phyloP scores from a whole-genome alignment of 2,329 filamentous ascomycete genomes.

The Microdochium nivale region DNA sequence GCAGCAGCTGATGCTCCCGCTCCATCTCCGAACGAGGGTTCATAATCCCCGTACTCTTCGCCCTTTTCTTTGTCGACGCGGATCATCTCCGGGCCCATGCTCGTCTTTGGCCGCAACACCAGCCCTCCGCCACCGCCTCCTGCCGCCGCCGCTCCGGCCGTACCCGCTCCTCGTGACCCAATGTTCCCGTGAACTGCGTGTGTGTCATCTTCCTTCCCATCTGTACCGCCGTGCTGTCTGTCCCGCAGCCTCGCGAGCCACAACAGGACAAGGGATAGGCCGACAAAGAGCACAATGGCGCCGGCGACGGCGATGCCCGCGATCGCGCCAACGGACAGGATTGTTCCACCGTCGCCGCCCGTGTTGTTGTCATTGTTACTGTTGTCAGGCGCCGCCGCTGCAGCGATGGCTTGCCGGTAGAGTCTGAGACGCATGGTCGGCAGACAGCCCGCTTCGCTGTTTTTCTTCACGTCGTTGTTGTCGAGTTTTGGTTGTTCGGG shows the following conservation, averaged over 20 bases:
- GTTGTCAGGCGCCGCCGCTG: too few species aligned
- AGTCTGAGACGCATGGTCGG: background rate
- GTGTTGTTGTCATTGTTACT: too few species aligned
- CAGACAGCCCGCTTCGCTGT: too few species aligned
- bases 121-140: too few species aligned
- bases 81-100: background rate
- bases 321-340: conserved; percentile 22
- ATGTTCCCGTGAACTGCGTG: too few species aligned
- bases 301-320: conserved; percentile 39
- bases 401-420: background rate
- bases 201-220: too few species aligned
- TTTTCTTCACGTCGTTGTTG: too few species aligned
- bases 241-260: conserved; percentile 24
- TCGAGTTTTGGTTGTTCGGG: background rate
- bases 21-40: background rate
- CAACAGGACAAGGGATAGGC: conserved; percentile 32
- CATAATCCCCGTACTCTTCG: background rate
- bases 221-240: conserved; percentile 9
- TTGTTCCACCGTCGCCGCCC: background rate
- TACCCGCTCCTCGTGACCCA: too few species aligned
- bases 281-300: conserved; percentile 34
- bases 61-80: background rate
- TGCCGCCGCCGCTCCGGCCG: too few species aligned
- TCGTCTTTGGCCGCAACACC: background rate
- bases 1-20: too few species aligned